Evolutionary conservation across 2,329 filamentous ascomycete genomes (phyloP).

Genomic region (Gaeumannomyces sp.): DNA sequence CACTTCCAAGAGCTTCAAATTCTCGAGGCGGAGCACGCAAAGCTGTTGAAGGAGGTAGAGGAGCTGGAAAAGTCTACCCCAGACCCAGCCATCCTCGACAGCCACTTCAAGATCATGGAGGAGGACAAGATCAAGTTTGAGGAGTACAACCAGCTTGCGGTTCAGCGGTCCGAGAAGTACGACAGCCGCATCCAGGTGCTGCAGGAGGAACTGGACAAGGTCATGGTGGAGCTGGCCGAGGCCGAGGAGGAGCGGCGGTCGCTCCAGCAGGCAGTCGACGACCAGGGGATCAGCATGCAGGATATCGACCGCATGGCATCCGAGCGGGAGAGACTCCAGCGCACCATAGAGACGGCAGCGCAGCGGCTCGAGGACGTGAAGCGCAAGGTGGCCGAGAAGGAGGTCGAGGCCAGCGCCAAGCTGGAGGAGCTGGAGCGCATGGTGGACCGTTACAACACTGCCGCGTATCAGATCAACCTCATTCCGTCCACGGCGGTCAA

Average conservation of each 20-base stretch:
- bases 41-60: constrained; percentile 78
- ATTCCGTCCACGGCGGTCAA: constrained; percentile 82
- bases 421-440: constrained; percentile 88
- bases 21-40: constrained; percentile 79
- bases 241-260: constrained; percentile 75
- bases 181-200: constrained; percentile 72
- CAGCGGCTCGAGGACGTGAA: constrained; percentile 79
- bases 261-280: constrained; percentile 82
- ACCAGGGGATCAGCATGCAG: constrained; percentile 90
- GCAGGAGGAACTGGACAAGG: constrained; percentile 80
- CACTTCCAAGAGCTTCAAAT: constrained; percentile 79
- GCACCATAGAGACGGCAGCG: constrained; percentile 71
- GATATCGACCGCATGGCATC: constrained; percentile 99
- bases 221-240: constrained; percentile 66
- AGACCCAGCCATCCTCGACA: constrained; percentile 75
- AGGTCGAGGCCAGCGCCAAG: constrained; percentile 76
- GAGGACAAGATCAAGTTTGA: constrained; percentile 95
- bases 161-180: constrained; percentile 84
- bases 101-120: constrained; percentile 87
- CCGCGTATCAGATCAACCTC: constrained; percentile 88
- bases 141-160: constrained; percentile 81
- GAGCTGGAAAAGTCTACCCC: constrained; percentile 83
- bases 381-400: constrained; percentile 75
- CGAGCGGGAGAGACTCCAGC: constrained; percentile 89
- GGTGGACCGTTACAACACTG: constrained; percentile 86